phyloP scores from a whole-genome alignment of 2,329 filamentous ascomycete species.

The Camptophora hylomeconis region DNA sequence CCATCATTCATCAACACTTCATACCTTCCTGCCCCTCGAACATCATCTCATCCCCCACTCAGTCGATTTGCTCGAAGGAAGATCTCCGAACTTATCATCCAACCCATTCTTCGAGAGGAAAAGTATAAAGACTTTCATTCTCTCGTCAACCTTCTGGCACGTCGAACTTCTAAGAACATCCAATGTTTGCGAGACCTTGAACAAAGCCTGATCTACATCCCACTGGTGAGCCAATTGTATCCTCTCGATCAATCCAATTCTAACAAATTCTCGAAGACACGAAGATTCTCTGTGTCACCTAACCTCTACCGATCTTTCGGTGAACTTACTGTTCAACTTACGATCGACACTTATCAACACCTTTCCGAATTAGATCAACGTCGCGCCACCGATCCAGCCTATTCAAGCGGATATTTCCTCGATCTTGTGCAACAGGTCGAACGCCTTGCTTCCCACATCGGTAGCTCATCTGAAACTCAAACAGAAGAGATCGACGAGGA shows the following conservation, averaged over 20 bases:
- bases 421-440: conserved; percentile 90
- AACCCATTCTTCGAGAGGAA: conserved; percentile 61
- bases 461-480: conserved; percentile 53
- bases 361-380: conserved; percentile 77
- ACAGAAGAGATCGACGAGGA: conserved; percentile 37
- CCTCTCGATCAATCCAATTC: conserved; percentile 46
- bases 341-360: conserved; percentile 77
- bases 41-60: conserved; percentile 44
- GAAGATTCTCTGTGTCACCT: conserved; percentile 52
- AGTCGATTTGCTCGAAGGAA: conserved; percentile 58
- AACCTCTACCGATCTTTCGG: conserved; percentile 76
- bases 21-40: conserved; percentile 30
- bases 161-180: conserved; percentile 69
- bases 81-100: conserved; percentile 67
- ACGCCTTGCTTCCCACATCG: conserved; percentile 75
- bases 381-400: conserved; percentile 72
- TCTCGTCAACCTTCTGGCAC: conserved; percentile 56
- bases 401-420: conserved; percentile 93
- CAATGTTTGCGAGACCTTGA: conserved; percentile 86
- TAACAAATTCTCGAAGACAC: conserved; percentile 63
- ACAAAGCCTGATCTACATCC: conserved; percentile 81
- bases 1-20: conserved; percentile 47
- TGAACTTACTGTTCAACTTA: conserved; percentile 76
- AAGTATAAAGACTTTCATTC: conserved; percentile 68
- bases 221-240: conserved; percentile 64